Base-by-base conservation (phyloP, 2,329 filamentous ascomycete genomes). In the Hypoxylon sp. region DNA sequence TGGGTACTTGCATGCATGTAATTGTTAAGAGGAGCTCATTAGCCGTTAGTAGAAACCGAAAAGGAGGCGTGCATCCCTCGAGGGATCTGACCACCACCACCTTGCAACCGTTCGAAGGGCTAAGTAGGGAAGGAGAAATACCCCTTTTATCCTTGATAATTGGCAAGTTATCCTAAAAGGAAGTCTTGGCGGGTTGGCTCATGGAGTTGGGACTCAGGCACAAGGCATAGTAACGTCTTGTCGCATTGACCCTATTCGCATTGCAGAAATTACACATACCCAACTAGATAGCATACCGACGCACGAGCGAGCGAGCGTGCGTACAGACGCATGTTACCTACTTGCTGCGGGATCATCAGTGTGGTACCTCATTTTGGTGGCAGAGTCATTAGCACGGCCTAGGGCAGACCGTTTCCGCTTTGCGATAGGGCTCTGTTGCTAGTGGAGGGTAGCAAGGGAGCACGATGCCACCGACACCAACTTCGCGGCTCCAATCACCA, bases 401-500 rank as follows among this genome's bases (percentile, higher is more conserved):
- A n/a, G n/a, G n/a, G n/a, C n/a, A n/a, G n/a, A 42, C 42, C 22
- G 44, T 46, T 61, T 26, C 49, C 30, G 40, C 20, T 46, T 61
- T 56, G 51, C 59, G 48, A 55, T 61, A 61, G 45, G 60, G 42
- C 58, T 62, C 49, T 50, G 36, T 45, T 45, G 30, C 53, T 64
- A 53, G 60, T 53, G 36, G 38, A 52, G 28, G 48, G 46, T 57
- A 48, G 40, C 9, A n/a, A 53, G 28, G 30, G 20, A 51, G 44
- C 61, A 65, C 53, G 48, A 66, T 68, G 65, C 65, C 65, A 65
- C 65, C 59, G 40, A 52, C 44, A 51, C 52, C 55, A 45, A 57
- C 56, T 45, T 49, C 62, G 50, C 52, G 28, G 44, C 49, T 63
- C 40, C 58, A 59, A 69, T 58, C 55, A 12, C 48, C 63, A 20